Evolutionary conservation across 2,329 filamentous ascomycete species (phyloP).

Genomic region (Colletotrichum tropicicola): DNA sequence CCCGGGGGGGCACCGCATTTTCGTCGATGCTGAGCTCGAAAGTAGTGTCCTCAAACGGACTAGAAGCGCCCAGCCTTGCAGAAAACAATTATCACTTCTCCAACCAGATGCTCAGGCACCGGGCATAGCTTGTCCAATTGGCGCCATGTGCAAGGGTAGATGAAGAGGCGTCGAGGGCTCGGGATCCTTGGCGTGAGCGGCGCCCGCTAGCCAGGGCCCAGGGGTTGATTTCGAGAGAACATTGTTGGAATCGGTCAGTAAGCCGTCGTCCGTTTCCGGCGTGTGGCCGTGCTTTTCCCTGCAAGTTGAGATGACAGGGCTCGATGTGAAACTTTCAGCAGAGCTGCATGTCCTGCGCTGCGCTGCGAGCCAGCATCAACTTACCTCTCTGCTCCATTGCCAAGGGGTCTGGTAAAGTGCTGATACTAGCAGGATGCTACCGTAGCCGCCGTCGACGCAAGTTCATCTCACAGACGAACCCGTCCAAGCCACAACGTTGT

Average conservation of each 20-base stretch:
- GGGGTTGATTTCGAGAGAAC: not conserved
- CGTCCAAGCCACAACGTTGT: not conserved
- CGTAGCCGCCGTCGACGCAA: too few relatives aligned
- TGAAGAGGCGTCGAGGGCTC: not conserved
- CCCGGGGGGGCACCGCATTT: not conserved
- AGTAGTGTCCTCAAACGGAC: not conserved
- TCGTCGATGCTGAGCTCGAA: not conserved
- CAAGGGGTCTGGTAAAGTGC: too few relatives aligned
- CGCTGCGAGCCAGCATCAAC: not conserved
- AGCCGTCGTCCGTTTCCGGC: not conserved
- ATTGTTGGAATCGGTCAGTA: not conserved
- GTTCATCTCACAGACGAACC: not conserved
- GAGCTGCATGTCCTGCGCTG: too few relatives aligned
- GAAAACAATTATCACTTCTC: not conserved
- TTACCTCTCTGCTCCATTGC: not conserved
- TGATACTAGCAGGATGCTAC: too few relatives aligned
- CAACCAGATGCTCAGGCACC: not conserved
- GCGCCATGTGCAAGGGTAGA: not conserved
- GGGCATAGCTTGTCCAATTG: not conserved
- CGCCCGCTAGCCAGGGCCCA: not conserved
- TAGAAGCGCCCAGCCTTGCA: not conserved
- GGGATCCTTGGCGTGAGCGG: not conserved
- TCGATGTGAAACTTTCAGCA: not conserved
- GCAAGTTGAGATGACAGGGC: conserved; percentile 5
- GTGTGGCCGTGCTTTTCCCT: not conserved